Evolutionary conservation across 2,329 filamentous ascomycete genomes (phyloP), one percentile per base, ranked within the genome.

Genomic region (Ophioceras dolichostomum): DNA sequence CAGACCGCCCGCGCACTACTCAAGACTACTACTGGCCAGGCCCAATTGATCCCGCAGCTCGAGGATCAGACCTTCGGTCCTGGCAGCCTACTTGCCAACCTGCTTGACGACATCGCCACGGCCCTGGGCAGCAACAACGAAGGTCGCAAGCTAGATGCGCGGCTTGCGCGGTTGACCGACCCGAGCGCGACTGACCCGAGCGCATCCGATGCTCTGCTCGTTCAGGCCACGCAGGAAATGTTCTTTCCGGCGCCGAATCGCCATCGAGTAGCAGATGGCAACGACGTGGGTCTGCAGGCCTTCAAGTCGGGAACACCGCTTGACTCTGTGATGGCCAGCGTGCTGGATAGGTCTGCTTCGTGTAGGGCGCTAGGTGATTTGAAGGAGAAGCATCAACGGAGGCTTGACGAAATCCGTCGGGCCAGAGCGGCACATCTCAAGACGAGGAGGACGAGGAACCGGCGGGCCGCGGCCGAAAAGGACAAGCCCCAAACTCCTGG

Each of bases 391-490:
- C 49, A 55, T 24, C 46, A 43, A 22, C 43, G 46, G 40, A 48
- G 54, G 28, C 47, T 58, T 18, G 71, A 77, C 27, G 54, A 70
- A 39, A 57, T 79, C 49, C 78, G 76, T 62, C 81, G 78, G 75
- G 67, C 73, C 17, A 63, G 63, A 32, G 52, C 67, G 3, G 53
- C 76, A 5, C 63, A 72, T 0, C 54, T 57, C 24, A 57, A 60
- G 19, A 57, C 78, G 40, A 58, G 62, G 39, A 65, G 63, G 41
- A 67, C 36, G 10, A 37, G 32, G 16, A 18, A 19, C 13, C 19
- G 21, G 30, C 20, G 32, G 22, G 20, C 47, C 43, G 5, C 19
- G 14, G 39, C 18, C 20, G 14, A 27, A 32, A 20, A 17, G 4
- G 21, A 17, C 14, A 14, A 28, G 22, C 24, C 14, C 28, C 14